Evolutionary conservation across 2,329 filamentous ascomycete genomes (phyloP), one percentile per base, ranked within the genome.

Genomic region (Podosphaera leucotricha): DNA sequence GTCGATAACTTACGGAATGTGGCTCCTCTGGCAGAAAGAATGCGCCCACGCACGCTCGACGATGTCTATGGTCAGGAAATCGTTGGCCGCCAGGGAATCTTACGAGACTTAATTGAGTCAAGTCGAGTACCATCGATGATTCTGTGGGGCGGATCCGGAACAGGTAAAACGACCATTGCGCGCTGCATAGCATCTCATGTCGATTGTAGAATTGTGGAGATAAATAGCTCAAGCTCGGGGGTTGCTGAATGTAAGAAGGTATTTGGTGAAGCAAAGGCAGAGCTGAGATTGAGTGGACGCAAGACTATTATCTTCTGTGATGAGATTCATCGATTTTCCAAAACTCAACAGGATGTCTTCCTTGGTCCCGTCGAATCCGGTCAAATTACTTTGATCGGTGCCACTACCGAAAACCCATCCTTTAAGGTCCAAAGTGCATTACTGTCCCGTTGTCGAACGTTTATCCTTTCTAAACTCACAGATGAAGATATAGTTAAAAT

Each of bases 251-350:
- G 80, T 68, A 93, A 94, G 63, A 90, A 85, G 65, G 70, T 94
- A 44, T 94, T 95, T 55, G 65, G 68, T 19, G 85, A 94, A 52
- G 86, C 90, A 0, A 75, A 72, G 47, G 81, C 76, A 54, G 90
- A 95, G 58, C 63, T 85, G 40, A 64, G 67, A 1, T 65, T 95
- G 43, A 92, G 84, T 0, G 87, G 87, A 1, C 71, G 85, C 48
- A 87, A 82, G 62, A 95, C 90, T 0, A 92, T 98, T 50, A 75
- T 98, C 50, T 98, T 98, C 60, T 94, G 87, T 63, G 90, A 98
- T 62, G 90, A 95, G 45, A 60, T 59, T 37, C 59, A 60, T 49
- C 68, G 87, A 22, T 56, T 57, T 47, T 52, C 53, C 52, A 94
- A 93, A 62, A 70, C 77, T 0, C 90, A 95, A 59, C 90, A 98